These are phyloP conservation scores for Lodderomyces theae DNA, from an alignment of 1,139 yeast genomes.

Conservation along the genomic window DNA sequence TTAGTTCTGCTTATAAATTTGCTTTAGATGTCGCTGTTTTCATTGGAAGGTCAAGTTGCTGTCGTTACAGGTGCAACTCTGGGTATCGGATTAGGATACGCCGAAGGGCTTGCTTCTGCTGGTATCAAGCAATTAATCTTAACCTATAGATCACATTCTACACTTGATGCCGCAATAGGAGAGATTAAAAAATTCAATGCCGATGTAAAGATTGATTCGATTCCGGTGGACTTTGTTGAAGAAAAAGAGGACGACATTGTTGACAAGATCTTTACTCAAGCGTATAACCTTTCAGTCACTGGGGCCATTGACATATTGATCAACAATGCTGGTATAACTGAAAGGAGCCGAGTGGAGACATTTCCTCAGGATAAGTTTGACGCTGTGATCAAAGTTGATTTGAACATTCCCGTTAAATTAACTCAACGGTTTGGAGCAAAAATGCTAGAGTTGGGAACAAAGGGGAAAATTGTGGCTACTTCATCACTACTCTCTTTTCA, in stretches of 20 bases:
- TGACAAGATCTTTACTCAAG: slow-evolving; percentile 34
- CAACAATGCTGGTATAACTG: slow-evolving; percentile 55
- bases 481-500: slow-evolving; percentile 48
- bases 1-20: no score
- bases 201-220: slow-evolving; percentile 19
- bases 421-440: slow-evolving; percentile 45
- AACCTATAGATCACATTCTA: slow-evolving; percentile 22
- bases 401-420: slow-evolving; percentile 44
- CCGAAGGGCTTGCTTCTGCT: slow-evolving; percentile 35
- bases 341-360: slow-evolving; percentile 23
- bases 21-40: slow-evolving; percentile 22
- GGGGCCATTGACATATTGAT: slow-evolving; percentile 46
- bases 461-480: slow-evolving; percentile 26
- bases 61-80: slow-evolving; percentile 35
- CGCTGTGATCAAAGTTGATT: slow-evolving; percentile 48
- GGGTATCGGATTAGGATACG: slow-evolving; percentile 37
- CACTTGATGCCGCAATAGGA: slow-evolving; percentile 18
- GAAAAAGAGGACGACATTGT: slow-evolving; percentile 18
- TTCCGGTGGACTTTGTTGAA: slow-evolving; percentile 20
- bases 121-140: slow-evolving; percentile 28
- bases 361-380: slow-evolving; percentile 38
- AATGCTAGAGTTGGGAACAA: slow-evolving; percentile 38
- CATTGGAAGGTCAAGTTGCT: slow-evolving; percentile 34
- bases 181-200: slow-evolving; percentile 20
- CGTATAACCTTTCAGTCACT: slow-evolving; percentile 29